These are phyloP conservation scores for Plectosphaerella cucumerina DNA, from an alignment of 2,329 filamentous ascomycete genomes.

Conservation along the genomic window DNA sequence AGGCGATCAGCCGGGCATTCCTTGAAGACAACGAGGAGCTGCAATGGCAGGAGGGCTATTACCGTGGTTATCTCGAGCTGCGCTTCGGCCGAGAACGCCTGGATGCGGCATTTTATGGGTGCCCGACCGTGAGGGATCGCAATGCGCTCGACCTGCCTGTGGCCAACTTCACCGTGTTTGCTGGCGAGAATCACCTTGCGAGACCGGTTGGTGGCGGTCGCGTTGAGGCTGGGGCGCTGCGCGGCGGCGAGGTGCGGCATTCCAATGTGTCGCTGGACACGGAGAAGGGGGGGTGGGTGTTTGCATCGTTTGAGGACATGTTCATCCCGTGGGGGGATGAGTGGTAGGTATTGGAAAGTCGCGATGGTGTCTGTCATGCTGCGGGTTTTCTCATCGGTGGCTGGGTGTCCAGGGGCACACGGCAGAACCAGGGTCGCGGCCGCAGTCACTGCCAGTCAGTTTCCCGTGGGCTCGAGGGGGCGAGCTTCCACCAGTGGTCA, in stretches of 20 bases:
- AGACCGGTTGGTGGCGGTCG: slow-evolving; percentile 35
- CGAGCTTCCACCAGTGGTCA: no score
- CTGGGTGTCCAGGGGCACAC: no score
- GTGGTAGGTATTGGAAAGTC: not conserved
- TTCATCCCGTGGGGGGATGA: not conserved
- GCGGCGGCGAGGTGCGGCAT: slow-evolving; percentile 35
- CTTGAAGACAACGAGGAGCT: slow-evolving; percentile 53
- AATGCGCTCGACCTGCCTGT: slow-evolving; percentile 63
- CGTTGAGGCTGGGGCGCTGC: slow-evolving; percentile 52
- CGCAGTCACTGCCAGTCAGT: no score
- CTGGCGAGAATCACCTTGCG: slow-evolving; percentile 54
- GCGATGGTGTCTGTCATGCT: no score
- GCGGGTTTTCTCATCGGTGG: no score
- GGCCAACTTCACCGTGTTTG: slow-evolving; percentile 65
- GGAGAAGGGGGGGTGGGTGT: slow-evolving; percentile 2
- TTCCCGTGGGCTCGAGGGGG: no score
- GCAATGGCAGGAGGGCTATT: slow-evolving; percentile 71
- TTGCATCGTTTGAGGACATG: not conserved
- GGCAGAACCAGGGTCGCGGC: no score
- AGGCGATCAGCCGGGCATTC: slow-evolving; percentile 41
- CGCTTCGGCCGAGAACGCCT: slow-evolving; percentile 52
- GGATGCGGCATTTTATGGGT: slow-evolving; percentile 55
- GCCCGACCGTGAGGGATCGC: slow-evolving; percentile 51
- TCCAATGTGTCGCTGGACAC: slow-evolving; percentile 48
- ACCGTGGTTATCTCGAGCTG: slow-evolving; percentile 68